Base-by-base conservation (phyloP, 345 rosid genomes). In the Camelina hispida region DNA sequence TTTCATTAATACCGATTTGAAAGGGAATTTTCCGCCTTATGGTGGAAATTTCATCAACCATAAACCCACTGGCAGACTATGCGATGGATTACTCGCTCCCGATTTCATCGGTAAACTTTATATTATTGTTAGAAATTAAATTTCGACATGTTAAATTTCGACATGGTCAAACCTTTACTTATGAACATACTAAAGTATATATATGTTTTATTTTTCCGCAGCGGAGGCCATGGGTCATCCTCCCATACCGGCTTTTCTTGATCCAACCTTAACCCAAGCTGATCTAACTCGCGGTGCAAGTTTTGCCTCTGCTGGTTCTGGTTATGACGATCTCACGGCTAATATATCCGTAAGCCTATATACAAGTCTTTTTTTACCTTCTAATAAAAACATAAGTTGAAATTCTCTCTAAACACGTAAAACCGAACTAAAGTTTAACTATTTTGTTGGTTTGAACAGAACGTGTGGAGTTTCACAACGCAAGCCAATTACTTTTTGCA, bases 261-360 rank as follows among this genome's bases (percentile, higher is more conserved):
- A 88, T 76, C 85, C 88, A 55, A 70, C 71, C 16, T 47, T 87
- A 70, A 89, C 78, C 38, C 74, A 69, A 50, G n/a, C 34, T 12
- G 87, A 91, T 59, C 64, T 93, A 52, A 54, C 81, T 60, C 86
- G 81, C 54, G 97, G 97, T 15, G 96, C 88, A 64, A 93, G 98
- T 74, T 91, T 93, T 74, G 97, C 96, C 50, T 93, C 98, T 10
- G 94, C 98, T 17, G 98, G 83, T 81, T 89, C 98, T 17, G 98
- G 98, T 28, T 93, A 91, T 30, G 96, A 93, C 42, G 93, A 88
- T 51, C 82, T 89, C 55, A 93, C 98, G 11, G 97, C 98, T 44
- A 91, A 93, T 64, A 62, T 91, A 43, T 87, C 92, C 0, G 98
- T 93, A 81, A 83, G 87, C 30, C 59, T 69, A 28, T 28, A 28